phyloP scores from a whole-genome alignment of 305 asterid species.

The Fraxinus xanthoxyloides region DNA sequence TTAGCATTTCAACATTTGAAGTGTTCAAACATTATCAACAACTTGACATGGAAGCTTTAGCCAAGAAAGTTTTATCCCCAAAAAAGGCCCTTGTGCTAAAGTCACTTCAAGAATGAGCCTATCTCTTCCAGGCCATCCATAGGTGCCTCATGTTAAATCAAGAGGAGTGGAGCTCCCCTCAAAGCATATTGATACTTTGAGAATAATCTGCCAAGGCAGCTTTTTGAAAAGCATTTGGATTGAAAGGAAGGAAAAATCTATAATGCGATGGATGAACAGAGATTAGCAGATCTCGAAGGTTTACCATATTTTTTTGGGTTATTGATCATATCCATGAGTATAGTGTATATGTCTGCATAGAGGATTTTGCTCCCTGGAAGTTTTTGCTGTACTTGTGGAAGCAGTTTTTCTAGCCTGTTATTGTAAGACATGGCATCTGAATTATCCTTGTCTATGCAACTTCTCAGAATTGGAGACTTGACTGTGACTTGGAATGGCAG shows the following conservation, averaged over 20 bases:
- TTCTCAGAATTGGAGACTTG: conserved; percentile 40
- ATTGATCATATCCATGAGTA: conserved; percentile 45
- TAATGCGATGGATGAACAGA: not conserved
- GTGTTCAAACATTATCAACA: not conserved
- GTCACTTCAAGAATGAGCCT: not conserved
- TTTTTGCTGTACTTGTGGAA: conserved; percentile 34
- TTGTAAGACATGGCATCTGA: conserved; percentile 48
- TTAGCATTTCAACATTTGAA: not conserved
- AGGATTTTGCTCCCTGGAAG: conserved; percentile 49
- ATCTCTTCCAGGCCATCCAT: not conserved
- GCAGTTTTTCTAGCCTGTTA: conserved; percentile 42
- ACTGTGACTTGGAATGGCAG: conserved; percentile 51
- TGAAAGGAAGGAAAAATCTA: not conserved
- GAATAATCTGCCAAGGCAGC: not conserved
- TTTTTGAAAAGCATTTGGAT: not conserved
- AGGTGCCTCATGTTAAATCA: not conserved
- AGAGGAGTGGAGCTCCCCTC: not conserved
- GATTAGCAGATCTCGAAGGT: not conserved
- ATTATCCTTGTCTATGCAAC: conserved; percentile 44
- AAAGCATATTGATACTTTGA: not conserved
- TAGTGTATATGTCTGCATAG: conserved; percentile 53
- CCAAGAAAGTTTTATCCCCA: not conserved
- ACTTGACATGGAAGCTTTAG: not conserved
- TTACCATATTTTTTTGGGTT: conserved; percentile 57
- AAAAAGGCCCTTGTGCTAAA: not conserved